Conservation (phyloP, 768 basidiomycete species). For the Suillus bovinus region DNA sequence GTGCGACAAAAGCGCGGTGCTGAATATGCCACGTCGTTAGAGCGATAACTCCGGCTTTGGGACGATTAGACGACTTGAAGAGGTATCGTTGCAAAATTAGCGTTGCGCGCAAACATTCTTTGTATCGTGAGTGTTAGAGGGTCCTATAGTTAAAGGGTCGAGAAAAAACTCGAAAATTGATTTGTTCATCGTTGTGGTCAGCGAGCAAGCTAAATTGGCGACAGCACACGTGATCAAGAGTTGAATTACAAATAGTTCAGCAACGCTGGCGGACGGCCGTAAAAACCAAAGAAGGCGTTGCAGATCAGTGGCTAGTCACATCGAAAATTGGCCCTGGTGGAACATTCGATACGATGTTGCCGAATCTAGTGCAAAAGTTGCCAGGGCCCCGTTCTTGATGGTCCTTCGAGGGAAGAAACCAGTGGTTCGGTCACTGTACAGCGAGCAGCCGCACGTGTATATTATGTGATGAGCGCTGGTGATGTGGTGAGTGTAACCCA, state of each 20-base stretch:
- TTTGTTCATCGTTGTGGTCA: slow-evolving; percentile 26
- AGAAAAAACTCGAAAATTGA: slow-evolving; percentile 3
- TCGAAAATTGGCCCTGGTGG: slow-evolving; percentile 15
- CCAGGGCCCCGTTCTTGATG: slow-evolving; percentile 12
- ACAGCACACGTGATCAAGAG: slow-evolving; percentile 8
- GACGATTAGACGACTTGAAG: slow-evolving; percentile 1
- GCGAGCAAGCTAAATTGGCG: slow-evolving; percentile 14
- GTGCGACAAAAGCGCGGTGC: not conserved
- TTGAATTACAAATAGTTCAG: slow-evolving; percentile 19
- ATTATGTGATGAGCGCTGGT: slow-evolving; percentile 11
- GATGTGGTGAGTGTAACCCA: slow-evolving; percentile 2
- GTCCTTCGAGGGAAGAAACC: not conserved
- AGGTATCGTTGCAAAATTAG: not conserved
- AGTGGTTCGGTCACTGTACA: slow-evolving; percentile 5
- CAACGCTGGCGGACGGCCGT: slow-evolving; percentile 20
- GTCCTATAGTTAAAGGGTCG: not conserved
- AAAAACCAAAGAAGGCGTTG: slow-evolving; percentile 6
- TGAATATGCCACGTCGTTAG: slow-evolving; percentile 1
- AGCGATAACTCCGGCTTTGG: not conserved
- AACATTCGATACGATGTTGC: slow-evolving; percentile 15
- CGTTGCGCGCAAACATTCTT: not conserved
- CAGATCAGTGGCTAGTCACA: slow-evolving; percentile 10
- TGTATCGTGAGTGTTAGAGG: slow-evolving; percentile 5
- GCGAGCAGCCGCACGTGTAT: slow-evolving; percentile 5
- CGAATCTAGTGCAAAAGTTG: slow-evolving; percentile 11